Base-by-base conservation (phyloP, 345 rosid species). In the Orychophragmus violaceus region DNA sequence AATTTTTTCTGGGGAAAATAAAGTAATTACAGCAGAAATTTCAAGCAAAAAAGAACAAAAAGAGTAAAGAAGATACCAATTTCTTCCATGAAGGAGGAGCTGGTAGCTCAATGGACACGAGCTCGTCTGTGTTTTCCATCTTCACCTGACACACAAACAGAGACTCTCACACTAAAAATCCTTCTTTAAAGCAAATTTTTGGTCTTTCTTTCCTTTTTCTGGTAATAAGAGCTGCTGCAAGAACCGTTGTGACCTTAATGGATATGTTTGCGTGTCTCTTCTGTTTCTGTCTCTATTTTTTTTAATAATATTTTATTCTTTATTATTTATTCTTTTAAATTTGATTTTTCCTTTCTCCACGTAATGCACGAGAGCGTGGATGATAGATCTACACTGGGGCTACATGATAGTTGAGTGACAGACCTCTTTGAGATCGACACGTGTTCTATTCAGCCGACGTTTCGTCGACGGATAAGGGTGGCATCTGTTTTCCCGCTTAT, bases 71-170 rank as follows among this genome's bases (percentile, higher is more conserved):
- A 76, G 25, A 50, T 59, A 88, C 96, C 92, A 89, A 64, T 74
- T 89, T 86, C 78, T 83, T 89, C 93, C 92, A 89, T 64, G 89
- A 66, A 79, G 87, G 61, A 75, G 93, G 96, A 61, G 90, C 90
- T 18, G 93, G 83, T 17, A 89, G 82, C 83, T 86, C 90, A 72
- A 89, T 80, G 56, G 87, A 79, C 50, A 89, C 53, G 55, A 79
- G 74, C 61, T 86, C 93, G 59, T 83, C 87, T n/a, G 62, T 75
- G 49, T 64, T 70, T 25, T 74, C 83, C 87, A 81, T 80, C 62
- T 58, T 64, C 51, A 49, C 30, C 60, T 36, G 53, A 72, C 36
- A 49, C 52, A 44, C 13, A 39, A 66, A 66, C 57, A 30, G 56
- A 12, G 37, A 32, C 50, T 44, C 50, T 9, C 35, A 17, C 35